Percentiles rank a stretch among this genome's conserved stretches.
These are phyloP conservation scores for Corrigiola litoralis DNA, from an alignment of 179 eudicot species.

Conservation along the genomic window DNA sequence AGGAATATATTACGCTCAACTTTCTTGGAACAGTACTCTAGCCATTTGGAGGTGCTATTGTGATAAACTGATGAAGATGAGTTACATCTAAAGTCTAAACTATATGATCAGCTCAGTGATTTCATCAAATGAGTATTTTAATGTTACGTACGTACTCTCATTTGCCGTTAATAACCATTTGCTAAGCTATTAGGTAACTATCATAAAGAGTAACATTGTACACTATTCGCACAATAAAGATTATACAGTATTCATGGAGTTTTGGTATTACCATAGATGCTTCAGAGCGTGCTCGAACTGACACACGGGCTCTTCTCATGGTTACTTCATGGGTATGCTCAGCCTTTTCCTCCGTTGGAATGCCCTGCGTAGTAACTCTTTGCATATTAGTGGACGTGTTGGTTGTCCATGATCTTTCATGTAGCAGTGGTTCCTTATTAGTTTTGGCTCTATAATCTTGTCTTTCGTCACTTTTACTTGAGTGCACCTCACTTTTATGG, in stretches of 20 bases:
- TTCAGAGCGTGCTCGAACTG: slow-evolving; percentile 58
- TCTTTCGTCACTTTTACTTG: neutral
- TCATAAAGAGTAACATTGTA: no score
- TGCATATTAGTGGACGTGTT: neutral
- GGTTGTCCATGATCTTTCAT: slow-evolving; percentile 14
- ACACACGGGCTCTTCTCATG: slow-evolving; percentile 52
- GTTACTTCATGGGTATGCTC: slow-evolving; percentile 33
- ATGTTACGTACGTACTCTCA: no score
- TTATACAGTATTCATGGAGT: neutral
- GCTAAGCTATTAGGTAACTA: no score
- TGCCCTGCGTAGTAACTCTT: slow-evolving; percentile 10
- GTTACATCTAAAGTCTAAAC: no score
- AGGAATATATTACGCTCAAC: no score
- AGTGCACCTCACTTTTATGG: slow-evolving; percentile 1
- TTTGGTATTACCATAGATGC: slow-evolving; percentile 42
- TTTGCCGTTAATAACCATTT: no score
- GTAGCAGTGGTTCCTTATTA: slow-evolving; percentile 1
- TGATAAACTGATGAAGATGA: no score
- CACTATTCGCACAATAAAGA: no score
- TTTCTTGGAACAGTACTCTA: no score
- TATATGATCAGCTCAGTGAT: no score
- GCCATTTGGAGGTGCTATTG: no score
- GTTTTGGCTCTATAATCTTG: slow-evolving; percentile 5
- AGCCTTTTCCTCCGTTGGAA: neutral
- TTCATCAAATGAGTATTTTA: no score